Percentiles rank a stretch among this genome's conserved stretches.
These are phyloP conservation scores for Penicillium hesseltinei DNA, from an alignment of 2,329 filamentous ascomycete genomes.

Conservation along the genomic window DNA sequence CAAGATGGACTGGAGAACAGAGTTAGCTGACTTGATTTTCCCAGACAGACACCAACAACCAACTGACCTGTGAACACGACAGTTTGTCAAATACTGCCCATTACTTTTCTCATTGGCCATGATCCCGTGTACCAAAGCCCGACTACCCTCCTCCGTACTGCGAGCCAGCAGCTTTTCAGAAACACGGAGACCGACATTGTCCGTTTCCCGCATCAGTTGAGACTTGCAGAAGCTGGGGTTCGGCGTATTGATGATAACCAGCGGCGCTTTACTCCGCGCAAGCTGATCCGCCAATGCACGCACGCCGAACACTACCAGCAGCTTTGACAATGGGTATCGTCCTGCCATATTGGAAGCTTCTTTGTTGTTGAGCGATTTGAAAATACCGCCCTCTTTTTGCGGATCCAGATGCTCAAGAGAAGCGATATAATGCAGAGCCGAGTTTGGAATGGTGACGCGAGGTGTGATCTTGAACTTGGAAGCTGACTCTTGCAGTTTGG, in stretches of 20 bases:
- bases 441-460: slow-evolving; percentile 19
- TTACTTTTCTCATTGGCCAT: slow-evolving; percentile 14
- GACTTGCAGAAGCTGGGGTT: slow-evolving; percentile 47
- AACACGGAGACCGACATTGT: slow-evolving; percentile 13
- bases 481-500: slow-evolving; percentile 42
- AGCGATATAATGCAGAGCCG: slow-evolving; percentile 20
- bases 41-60: neutral
- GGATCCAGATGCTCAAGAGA: slow-evolving; percentile 13
- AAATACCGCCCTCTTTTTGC: slow-evolving; percentile 7
- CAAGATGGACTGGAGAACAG: slow-evolving; percentile 8
- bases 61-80: slow-evolving; percentile 17
- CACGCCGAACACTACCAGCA: slow-evolving; percentile 19
- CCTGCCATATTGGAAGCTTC: slow-evolving; percentile 14
- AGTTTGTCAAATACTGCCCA: slow-evolving; percentile 22
- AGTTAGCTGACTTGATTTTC: slow-evolving; percentile 1
- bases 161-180: slow-evolving; percentile 16
- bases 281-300: slow-evolving; percentile 13
- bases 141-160: slow-evolving; percentile 20
- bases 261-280: neutral
- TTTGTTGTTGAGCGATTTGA: slow-evolving; percentile 14
- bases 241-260: slow-evolving; percentile 41
- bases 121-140: slow-evolving; percentile 21
- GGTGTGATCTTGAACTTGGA: slow-evolving; percentile 15
- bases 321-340: slow-evolving; percentile 20
- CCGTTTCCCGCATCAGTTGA: slow-evolving; percentile 18